Evolutionary conservation across 2,329 filamentous ascomycete species (phyloP).

Genomic region (Alternaria gansuensis): DNA sequence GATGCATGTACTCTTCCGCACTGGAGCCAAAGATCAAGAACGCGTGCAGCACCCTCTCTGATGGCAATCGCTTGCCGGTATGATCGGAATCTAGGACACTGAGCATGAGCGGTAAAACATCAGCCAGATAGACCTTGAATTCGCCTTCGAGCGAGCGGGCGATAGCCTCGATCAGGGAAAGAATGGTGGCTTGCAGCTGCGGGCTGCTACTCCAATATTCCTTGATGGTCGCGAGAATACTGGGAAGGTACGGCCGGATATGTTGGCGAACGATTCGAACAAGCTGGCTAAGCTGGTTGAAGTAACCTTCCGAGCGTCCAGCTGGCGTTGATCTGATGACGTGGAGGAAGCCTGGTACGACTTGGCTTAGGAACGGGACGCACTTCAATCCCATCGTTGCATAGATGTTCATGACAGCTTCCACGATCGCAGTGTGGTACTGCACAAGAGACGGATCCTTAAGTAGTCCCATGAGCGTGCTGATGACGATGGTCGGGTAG

Average conservation of each 20-base stretch:
- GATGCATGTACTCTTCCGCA: slow-evolving; percentile 98
- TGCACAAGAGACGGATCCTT: slow-evolving; percentile 89
- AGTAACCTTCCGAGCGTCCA: slow-evolving; percentile 89
- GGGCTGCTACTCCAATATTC: slow-evolving; percentile 88
- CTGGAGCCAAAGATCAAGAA: slow-evolving; percentile 96
- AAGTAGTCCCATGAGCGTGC: slow-evolving; percentile 88
- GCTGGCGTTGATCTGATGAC: slow-evolving; percentile 85
- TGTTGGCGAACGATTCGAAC: slow-evolving; percentile 97
- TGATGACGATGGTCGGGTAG: slow-evolving; percentile 97
- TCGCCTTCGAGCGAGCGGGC: slow-evolving; percentile 93
- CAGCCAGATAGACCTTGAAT: slow-evolving; percentile 95
- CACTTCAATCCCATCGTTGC: slow-evolving; percentile 95
- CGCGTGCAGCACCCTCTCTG: slow-evolving; percentile 90
- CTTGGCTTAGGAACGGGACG: slow-evolving; percentile 90
- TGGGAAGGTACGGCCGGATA: slow-evolving; percentile 87
- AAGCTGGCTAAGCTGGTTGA: slow-evolving; percentile 92
- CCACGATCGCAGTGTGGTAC: slow-evolving; percentile 92
- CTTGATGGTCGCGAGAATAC: slow-evolving; percentile 84
- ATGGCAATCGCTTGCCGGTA: slow-evolving; percentile 77
- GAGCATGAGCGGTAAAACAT: slow-evolving; percentile 90
- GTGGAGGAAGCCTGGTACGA: slow-evolving; percentile 90
- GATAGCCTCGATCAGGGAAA: slow-evolving; percentile 92
- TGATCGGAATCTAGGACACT: slow-evolving; percentile 88
- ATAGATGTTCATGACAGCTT: slow-evolving; percentile 99
- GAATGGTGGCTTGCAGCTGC: slow-evolving; percentile 86